Evolutionary conservation across 805 yeast species (phyloP), one percentile per base, ranked within the genome.

Genomic region (Teunomyces funiuensis): DNA sequence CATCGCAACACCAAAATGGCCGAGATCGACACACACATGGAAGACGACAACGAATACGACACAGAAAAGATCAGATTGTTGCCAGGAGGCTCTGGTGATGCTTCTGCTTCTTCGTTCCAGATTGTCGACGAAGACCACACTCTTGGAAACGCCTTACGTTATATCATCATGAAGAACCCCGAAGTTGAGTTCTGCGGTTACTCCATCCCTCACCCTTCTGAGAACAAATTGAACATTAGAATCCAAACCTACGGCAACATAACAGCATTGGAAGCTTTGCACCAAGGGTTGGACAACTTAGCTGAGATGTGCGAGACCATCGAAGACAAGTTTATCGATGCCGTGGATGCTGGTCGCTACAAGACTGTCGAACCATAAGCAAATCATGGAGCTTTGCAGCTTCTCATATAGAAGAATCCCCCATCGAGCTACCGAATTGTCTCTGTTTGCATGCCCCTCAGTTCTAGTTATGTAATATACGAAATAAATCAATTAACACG

Each of bases 181-280:
- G 95, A 89, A 51, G 99, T 93, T 18, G 99, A 93, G 60, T 93
- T 93, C 63, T 91, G 98, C 60, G 99, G 99, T 42, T 93, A 93
- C 69, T 88, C 97, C 33, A 93, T 93, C 52, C 99, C 99, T 8
- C 99, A 93, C 66, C 99, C 99, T 14, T 87, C 96, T 26, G 99
- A 93, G 66, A 75, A 88, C 46, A 84, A 85, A 52, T 71, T 93
- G 66, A 88, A 93, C 67, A 63, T 93, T 43, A 81, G 99, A 68
- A 88, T 93, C 49, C 99, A 93, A 69, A 93, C 99, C 1, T 90
- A 89, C 58, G 97, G 85, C 37, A 68, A 67, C 45, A 76, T 80
- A 50, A 83, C 97, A 3, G 98, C 98, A 3, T 81, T 87, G 28
- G 96, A 91, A 61, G 98, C 97, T 1, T 74, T 93, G 31, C 90